These are phyloP conservation scores for Syzygium syzygioides DNA, from an alignment of 441 rosid genomes.

Conservation along the genomic window DNA sequence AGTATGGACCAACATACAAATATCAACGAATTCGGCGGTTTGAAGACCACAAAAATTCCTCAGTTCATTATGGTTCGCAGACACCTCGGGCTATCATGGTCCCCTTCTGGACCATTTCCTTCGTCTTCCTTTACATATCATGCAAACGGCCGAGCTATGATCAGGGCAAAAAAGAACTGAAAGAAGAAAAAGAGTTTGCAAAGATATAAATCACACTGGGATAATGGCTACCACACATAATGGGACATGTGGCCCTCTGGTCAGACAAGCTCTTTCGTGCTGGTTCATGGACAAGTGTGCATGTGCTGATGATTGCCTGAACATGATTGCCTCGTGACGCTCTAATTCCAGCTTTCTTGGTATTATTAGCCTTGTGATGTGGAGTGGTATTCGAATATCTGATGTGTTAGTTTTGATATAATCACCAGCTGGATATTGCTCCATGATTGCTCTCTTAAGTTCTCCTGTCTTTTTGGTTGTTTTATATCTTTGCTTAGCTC, in stretches of 20 bases:
- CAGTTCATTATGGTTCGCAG: not conserved
- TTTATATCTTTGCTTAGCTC: not conserved
- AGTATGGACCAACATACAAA: not conserved
- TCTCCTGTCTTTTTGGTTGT: not conserved
- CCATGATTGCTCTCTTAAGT: not conserved
- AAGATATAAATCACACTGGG: not conserved
- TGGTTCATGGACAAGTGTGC: not conserved
- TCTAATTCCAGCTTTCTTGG: not conserved
- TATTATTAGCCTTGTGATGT: not conserved
- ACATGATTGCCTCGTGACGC: not conserved
- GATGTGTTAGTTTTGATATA: not conserved
- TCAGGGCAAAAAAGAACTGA: not conserved
- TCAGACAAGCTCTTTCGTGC: not conserved
- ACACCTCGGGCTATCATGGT: conserved; percentile 7
- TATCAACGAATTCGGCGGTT: not conserved
- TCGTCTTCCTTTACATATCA: conserved; percentile 6
- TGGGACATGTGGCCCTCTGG: not conserved
- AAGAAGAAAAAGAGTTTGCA: not conserved
- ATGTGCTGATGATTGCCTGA: not conserved
- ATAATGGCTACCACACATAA: not conserved
- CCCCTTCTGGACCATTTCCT: conserved; percentile 23
- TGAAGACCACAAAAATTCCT: not conserved
- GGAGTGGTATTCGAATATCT: not conserved
- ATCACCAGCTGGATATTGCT: not conserved
- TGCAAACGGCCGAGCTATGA: not conserved